Conservation (phyloP, 2,329 filamentous ascomycete species). For the Trichoderma gracile region DNA sequence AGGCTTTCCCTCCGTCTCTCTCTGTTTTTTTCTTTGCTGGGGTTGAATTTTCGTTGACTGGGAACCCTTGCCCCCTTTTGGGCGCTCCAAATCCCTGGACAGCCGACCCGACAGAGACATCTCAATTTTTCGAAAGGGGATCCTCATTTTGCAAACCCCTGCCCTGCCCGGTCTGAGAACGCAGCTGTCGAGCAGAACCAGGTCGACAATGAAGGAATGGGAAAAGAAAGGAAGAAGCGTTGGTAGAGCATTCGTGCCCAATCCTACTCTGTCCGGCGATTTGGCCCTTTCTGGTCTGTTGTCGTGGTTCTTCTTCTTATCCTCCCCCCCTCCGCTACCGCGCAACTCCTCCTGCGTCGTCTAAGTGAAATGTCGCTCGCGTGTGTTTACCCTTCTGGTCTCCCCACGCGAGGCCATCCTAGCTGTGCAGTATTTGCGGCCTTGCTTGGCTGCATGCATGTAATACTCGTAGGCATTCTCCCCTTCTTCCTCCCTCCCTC, state of each 20-base stretch:
- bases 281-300: too few species aligned
- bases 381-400: too few species aligned
- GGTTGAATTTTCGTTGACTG: background rate
- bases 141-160: slow-evolving; percentile 13
- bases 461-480: too few species aligned
- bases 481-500: background rate
- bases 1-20: background rate
- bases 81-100: slow-evolving; percentile 19
- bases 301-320: background rate
- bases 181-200: background rate
- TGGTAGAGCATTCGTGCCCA: background rate
- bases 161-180: background rate
- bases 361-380: background rate
- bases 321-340: background rate
- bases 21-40: background rate
- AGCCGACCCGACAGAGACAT: slow-evolving; percentile 20
- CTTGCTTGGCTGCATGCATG: background rate
- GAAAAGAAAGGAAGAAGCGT: background rate
- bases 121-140: slow-evolving; percentile 9
- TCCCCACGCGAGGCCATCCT: background rate
- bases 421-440: background rate
- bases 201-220: background rate
- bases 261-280: background rate
- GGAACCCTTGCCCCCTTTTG: slow-evolving; percentile 1
- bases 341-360: background rate